Evolutionary conservation across 345 rosid species (phyloP), one percentile per base, ranked within the genome.

Genomic region (Brassica juncea): DNA sequence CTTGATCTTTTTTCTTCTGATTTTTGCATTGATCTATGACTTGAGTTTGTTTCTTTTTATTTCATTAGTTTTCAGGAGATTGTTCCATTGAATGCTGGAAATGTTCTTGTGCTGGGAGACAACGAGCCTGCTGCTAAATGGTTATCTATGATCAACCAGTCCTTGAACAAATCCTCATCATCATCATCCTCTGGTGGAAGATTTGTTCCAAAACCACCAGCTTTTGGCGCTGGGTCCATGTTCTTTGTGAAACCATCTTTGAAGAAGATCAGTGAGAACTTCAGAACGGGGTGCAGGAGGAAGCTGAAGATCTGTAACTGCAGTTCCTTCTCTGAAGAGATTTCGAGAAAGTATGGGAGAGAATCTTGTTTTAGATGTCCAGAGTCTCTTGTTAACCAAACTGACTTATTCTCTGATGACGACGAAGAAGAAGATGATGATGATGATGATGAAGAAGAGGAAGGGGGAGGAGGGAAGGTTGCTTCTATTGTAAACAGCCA

Each of bases 41-140:
- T 55, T 55, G 32, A 6, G 19, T 31, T 2, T 34, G 42, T 55
- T 70, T 52, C 9, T 69, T 8, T 30, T 69, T 8, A 19, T 28
- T 12, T 23, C 23, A 58, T 80, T 39, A 95, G 99, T 72, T 95
- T 95, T 87, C 99, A 95, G 86, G 99, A 95, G 88, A 93, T 90
- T 59, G 99, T 95, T 71, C 99, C 99, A 9, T 75, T 95, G 78
- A 95, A 93, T 82, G 99, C 99, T 58, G 99, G 99, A 73, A 93
- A 95, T 66, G 97, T 95, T 39, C 94, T 95, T 8, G 98, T 90
- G n/a, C 89, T 82, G 47, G 99, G 92, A 80, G 99, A 95, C 80
- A 91, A 87, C 55, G 98, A 93, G 80, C 99, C 99, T 15, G 97
- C 99, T 8, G 94, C 88, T 6, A 93, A 87, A 84, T 95, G 99